These are phyloP conservation scores for Kitagawia praeruptora DNA, from an alignment of 129 eudicot genomes.

Conservation along the genomic window DNA sequence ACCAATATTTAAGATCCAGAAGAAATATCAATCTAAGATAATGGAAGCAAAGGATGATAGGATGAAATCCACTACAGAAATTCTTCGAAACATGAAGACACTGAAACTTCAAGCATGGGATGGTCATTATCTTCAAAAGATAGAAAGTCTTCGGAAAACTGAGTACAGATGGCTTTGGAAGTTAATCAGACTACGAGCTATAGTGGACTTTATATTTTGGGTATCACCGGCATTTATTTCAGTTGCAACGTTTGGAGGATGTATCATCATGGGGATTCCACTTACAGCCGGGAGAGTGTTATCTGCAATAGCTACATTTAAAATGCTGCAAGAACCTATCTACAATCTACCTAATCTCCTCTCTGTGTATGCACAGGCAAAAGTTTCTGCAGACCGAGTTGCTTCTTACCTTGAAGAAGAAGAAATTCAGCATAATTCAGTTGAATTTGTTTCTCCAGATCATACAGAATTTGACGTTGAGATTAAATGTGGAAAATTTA, in stretches of 20 bases:
- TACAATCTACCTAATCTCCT: constrained; percentile 87
- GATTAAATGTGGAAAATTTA: constrained; percentile 53
- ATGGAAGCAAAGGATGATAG: constrained; percentile 88
- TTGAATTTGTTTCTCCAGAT: constrained; percentile 39
- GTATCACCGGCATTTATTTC: constrained; percentile 82
- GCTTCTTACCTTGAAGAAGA: constrained; percentile 75
- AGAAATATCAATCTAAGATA: constrained; percentile 58
- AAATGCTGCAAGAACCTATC: constrained; percentile 94
- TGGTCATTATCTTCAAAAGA: constrained; percentile 41
- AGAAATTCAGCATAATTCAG: constrained; percentile 50
- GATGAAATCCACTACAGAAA: constrained; percentile 89
- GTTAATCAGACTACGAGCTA: constrained; percentile 45
- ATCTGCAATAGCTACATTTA: constrained; percentile 87
- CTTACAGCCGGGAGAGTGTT: constrained; percentile 80
- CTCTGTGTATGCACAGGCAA: constrained; percentile 64
- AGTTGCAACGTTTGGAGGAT: constrained; percentile 68
- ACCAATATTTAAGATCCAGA: constrained; percentile 63
- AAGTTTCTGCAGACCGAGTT: constrained; percentile 86
- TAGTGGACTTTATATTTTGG: constrained; percentile 74
- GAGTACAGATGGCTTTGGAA: constrained; percentile 78
- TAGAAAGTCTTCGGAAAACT: constrained; percentile 41
- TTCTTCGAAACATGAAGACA: constrained; percentile 69
- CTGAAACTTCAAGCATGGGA: constrained; percentile 98
- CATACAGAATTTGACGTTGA: constrained; percentile 41
- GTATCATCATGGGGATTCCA: constrained; percentile 74